Percentiles rank a stretch among this genome's conserved stretches.
These are phyloP conservation scores for Agroathelia rolfsii DNA, from an alignment of 1,284 basidiomycete species.

Conservation along the genomic window DNA sequence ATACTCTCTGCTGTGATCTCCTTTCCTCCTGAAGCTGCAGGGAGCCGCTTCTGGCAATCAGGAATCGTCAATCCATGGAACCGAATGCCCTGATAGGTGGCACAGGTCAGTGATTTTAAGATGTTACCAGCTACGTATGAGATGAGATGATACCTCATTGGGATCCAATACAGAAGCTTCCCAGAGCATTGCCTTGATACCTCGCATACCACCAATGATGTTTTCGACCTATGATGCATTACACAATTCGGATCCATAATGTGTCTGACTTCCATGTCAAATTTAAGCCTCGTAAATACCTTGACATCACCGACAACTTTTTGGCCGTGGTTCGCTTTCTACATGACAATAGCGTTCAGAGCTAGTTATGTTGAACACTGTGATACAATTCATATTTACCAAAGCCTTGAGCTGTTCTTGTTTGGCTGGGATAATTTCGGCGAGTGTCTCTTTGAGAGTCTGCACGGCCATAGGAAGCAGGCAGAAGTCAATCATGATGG, in stretches of 20 bases:
- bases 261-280: too few relatives aligned
- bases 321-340: slow-evolving; percentile 69
- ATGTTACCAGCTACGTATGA: too few relatives aligned
- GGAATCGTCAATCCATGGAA: slow-evolving; percentile 79
- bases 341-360: too few relatives aligned
- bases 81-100: slow-evolving; percentile 60
- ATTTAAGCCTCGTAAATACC: too few relatives aligned
- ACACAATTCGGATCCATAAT: too few relatives aligned
- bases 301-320: slow-evolving; percentile 73
- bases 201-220: slow-evolving; percentile 82
- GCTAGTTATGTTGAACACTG: too few relatives aligned
- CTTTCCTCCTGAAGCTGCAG: slow-evolving; percentile 70
- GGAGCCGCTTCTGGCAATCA: slow-evolving; percentile 75
- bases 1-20: slow-evolving; percentile 88
- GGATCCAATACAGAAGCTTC: slow-evolving; percentile 86
- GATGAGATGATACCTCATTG: slow-evolving; percentile 45
- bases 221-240: slow-evolving; percentile 74
- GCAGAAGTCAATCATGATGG: too few relatives aligned
- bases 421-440: slow-evolving; percentile 75
- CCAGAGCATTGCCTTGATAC: slow-evolving; percentile 87
- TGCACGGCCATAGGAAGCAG: slow-evolving; percentile 20
- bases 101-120: too few relatives aligned
- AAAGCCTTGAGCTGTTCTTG: slow-evolving; percentile 70
- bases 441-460: slow-evolving; percentile 66
- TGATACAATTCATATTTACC: too few relatives aligned